Base-by-base conservation (phyloP, 2,329 filamentous ascomycete genomes). In the Colletotrichum filicis region DNA sequence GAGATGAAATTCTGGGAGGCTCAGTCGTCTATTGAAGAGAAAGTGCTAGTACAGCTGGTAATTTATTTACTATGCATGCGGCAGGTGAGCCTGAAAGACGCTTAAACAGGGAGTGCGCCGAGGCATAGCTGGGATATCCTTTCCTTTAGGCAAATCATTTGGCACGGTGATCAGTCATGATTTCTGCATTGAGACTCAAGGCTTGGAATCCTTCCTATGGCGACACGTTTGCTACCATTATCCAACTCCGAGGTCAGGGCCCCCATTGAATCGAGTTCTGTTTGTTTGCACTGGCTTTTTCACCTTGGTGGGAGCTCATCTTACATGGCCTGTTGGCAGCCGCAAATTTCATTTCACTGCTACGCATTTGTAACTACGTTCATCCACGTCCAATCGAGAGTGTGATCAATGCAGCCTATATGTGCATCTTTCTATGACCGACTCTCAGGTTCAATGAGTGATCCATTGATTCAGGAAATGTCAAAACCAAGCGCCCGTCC, bases 301-400 rank as follows among this genome's bases (percentile, higher is more conserved):
- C 19, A 22, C 52, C 55, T 24, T 61, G 42, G 55, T 71, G 37
- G 49, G 19, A 56, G 30, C 63, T 71, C 63, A 71, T 71, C 42
- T 66, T 11, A 32, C 24, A n/a, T 42, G 24, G 49, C 59, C 22
- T 49, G 35, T 55, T 22, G 11, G 46, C 24, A 24, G 63, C 26
- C 35, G 32, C 22, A 9, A 22, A 28, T 32, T 19, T 71, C 56
- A 59, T 67, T 22, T 59, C 26, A 26, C 65, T 24, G 56, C 42
- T 46, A 71, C 30, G 42, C 56, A 30, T 32, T 56, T 55, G 55
- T 49, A 28, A 67, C 56, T n/a, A 19, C 16, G 9, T 26, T 16
- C 16, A 30, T 57, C 14, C 53, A 28, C 7, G 53, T 30, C 26
- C 26, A 57, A n/a, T n/a, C 53, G 35, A n/a, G 61, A 14, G 53